These are phyloP conservation scores for Scheffersomyces coipomensis DNA, from an alignment of 805 yeast genomes.

Conservation along the genomic window DNA sequence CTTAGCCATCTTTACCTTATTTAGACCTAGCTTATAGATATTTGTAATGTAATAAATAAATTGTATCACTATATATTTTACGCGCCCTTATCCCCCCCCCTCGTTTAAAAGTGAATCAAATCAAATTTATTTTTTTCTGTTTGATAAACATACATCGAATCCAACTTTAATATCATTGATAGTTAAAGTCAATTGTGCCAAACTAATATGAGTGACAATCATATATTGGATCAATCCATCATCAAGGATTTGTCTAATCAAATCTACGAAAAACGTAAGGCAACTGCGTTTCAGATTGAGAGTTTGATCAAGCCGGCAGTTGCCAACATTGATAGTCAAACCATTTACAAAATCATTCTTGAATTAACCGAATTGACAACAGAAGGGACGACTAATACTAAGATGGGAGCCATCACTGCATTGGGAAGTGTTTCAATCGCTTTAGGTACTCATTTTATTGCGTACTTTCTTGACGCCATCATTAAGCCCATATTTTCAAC, in stretches of 20 bases:
- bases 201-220: slow-evolving; percentile 19
- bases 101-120: no score
- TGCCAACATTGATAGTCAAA: slow-evolving; percentile 57
- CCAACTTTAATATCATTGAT: no score
- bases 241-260: slow-evolving; percentile 45
- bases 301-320: slow-evolving; percentile 69
- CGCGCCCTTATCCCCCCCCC: no score
- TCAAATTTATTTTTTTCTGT: no score
- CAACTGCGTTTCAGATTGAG: slow-evolving; percentile 65
- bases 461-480: slow-evolving; percentile 77
- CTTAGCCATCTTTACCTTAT: no score
- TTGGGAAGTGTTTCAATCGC: slow-evolving; percentile 96
- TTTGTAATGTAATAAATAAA: no score
- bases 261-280: slow-evolving; percentile 46
- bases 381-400: slow-evolving; percentile 65
- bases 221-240: slow-evolving; percentile 32
- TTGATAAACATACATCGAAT: no score
- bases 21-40: no score
- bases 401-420: slow-evolving; percentile 95
- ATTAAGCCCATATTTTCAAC: slow-evolving; percentile 93
- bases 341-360: slow-evolving; percentile 61
- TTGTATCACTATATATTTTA: no score
- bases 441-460: slow-evolving; percentile 79
- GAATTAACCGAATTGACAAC: slow-evolving; percentile 78
- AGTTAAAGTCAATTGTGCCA: no score